Evolutionary conservation across 2,329 filamentous ascomycete species (phyloP), one percentile per base, ranked within the genome.

Genomic region (Epichloe festucae): DNA sequence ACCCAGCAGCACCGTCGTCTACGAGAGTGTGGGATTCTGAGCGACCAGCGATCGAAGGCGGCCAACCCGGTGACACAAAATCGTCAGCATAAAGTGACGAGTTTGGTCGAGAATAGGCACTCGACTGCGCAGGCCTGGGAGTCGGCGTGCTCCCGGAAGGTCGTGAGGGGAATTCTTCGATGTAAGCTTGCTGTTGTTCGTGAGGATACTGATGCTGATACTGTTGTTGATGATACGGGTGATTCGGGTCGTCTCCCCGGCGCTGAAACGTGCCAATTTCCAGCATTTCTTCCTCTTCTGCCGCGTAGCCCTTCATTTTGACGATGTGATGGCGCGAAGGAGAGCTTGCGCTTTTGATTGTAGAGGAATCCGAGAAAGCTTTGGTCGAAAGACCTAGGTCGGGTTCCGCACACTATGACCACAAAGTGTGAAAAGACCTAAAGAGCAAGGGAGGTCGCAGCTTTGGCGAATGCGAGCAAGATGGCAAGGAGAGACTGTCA

Each of bases 231-330:
- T 51, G 49, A 14, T 51, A 51, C 4, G 49, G 49, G 14, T 46
- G 17, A 23, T 46, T 51, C 8, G 49, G 23, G 5, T 51, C 35
- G 8, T 51, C 31, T 19, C 31, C 54, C 35, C 59, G 59, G 46
- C 58, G 57, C 40, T 58, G 52, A 17, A 56, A 54, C 12, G 59
- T 57, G 43, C 67, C 65, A 44, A 67, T 66, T 46, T 68, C 66
- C 51, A 65, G 57, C 63, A 66, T 65, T 53, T 67, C 66, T 44
- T 62, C 59, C 51, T 63, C 61, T 55, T 65, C 63, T 35, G 57
- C 61, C 23, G 57, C 57, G 53, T 61, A 59, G 46, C 59, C 60
- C 53, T 63, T 65, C 63, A 64, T 65, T 41, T 11, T 34, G 50
- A 56, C 47, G 42, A 17, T 34, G 21, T n/a, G 15, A 21, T 23